These are phyloP conservation scores for Flaveria floridana DNA, from an alignment of 140 eudicot genomes.

Conservation along the genomic window DNA sequence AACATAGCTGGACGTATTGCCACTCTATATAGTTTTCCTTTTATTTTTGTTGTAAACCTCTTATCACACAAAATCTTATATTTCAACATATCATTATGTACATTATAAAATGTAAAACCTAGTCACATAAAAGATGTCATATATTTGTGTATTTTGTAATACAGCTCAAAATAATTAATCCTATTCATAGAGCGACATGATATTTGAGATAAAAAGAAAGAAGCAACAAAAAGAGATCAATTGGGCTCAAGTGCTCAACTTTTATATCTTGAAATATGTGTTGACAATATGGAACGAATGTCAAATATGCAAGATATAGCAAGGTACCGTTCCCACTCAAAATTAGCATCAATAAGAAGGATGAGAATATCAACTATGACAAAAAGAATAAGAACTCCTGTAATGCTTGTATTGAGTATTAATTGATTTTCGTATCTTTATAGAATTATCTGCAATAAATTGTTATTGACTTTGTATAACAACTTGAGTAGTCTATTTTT, in stretches of 20 bases:
- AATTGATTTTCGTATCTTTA: too few species aligned
- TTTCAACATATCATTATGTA: too few species aligned
- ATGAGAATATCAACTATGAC: slow-evolving; percentile 26
- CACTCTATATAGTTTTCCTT: too few species aligned
- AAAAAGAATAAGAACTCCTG: neutral
- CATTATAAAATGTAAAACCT: neutral
- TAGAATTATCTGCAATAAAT: too few species aligned
- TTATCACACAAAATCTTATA: too few species aligned
- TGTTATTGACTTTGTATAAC: too few species aligned
- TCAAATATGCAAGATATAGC: slow-evolving; percentile 25
- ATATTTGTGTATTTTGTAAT: neutral
- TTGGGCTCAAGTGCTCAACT: neutral
- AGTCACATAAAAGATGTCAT: neutral
- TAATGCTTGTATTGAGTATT: neutral
- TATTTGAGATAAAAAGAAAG: neutral
- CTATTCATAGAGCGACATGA: neutral
- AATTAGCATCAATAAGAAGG: slow-evolving; percentile 5
- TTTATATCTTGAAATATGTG: slow-evolving; percentile 4
- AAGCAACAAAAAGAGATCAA: neutral
- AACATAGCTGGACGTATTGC: too few species aligned
- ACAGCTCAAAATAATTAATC: neutral
- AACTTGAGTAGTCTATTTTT: neutral
- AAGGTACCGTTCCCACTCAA: slow-evolving; percentile 28
- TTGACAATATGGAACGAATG: slow-evolving; percentile 26
- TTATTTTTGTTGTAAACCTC: too few species aligned